phyloP scores from a whole-genome alignment of 306 rosid genomes.

The Pterocarpus santalinus region DNA sequence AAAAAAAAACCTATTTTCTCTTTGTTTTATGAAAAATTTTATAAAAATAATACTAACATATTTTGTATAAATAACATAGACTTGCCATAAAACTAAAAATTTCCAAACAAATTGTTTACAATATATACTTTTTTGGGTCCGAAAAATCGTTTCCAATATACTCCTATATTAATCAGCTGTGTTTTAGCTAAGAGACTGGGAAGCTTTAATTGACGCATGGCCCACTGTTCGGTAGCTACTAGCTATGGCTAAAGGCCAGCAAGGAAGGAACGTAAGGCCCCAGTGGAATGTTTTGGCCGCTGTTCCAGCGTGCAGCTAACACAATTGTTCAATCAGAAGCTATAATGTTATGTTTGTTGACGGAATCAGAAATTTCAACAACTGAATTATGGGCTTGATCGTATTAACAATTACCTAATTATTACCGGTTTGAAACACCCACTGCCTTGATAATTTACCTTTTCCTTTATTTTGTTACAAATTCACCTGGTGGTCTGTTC shows the following conservation, averaged over 20 bases:
- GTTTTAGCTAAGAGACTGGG: conserved; percentile 21
- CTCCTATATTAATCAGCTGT: no score
- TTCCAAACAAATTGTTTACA: not conserved
- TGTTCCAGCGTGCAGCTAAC: conserved; percentile 40
- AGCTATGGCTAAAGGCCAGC: conserved; percentile 23
- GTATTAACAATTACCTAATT: conserved; percentile 17
- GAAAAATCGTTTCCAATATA: not conserved
- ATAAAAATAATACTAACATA: not conserved
- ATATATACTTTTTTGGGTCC: not conserved
- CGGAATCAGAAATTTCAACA: conserved; percentile 51
- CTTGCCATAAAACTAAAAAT: conserved; percentile 33
- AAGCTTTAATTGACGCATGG: conserved; percentile 39
- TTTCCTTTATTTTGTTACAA: not conserved
- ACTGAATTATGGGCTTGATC: conserved; percentile 46
- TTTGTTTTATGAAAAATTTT: no score
- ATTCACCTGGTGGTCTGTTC: not conserved
- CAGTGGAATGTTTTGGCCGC: conserved; percentile 48
- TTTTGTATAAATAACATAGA: not conserved
- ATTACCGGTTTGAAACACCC: conserved; percentile 16
- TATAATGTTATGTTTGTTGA: conserved; percentile 47
- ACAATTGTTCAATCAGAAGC: conserved; percentile 45
- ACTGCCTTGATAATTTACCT: conserved; percentile 11
- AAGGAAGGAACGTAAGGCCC: conserved; percentile 28
- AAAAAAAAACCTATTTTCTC: no score
- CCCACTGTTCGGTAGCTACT: conserved; percentile 47